Percentiles rank a stretch among this genome's conserved stretches.
These are phyloP conservation scores for Ephemerocybe angulata DNA, from an alignment of 768 basidiomycete species.

Conservation along the genomic window DNA sequence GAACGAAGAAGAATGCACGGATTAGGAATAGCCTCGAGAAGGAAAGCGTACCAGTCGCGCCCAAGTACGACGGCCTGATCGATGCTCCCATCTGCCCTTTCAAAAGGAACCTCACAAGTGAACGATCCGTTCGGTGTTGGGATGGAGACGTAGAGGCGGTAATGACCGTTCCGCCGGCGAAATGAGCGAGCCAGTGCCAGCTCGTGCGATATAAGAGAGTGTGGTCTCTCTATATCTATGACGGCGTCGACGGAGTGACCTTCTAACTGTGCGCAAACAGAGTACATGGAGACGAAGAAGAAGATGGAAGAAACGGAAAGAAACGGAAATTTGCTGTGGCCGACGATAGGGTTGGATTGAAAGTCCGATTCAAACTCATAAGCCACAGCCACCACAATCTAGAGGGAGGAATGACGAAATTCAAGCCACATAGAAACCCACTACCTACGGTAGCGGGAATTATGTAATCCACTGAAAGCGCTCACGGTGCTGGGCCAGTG, in stretches of 20 bases:
- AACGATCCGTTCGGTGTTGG: background rate
- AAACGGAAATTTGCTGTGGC: background rate
- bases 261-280: too few species aligned
- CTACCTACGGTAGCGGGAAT: background rate
- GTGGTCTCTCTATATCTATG: too few species aligned
- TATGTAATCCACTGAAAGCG: too few species aligned
- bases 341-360: background rate
- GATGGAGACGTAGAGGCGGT: background rate
- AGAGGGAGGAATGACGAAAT: background rate
- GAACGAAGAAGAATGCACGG: background rate
- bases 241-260: too few species aligned
- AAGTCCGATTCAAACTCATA: background rate
- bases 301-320: background rate
- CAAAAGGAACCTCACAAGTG: background rate
- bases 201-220: background rate
- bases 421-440: background rate
- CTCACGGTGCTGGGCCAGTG: too few species aligned
- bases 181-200: background rate
- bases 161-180: background rate
- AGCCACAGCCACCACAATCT: background rate
- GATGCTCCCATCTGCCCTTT: background rate
- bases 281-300: background rate
- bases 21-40: background rate
- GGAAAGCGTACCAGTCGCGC: background rate
- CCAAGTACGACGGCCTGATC: background rate